Evolutionary conservation across 805 yeast genomes (phyloP), one percentile per base, ranked within the genome.

Genomic region (Saturnispora serradocipensis): DNA sequence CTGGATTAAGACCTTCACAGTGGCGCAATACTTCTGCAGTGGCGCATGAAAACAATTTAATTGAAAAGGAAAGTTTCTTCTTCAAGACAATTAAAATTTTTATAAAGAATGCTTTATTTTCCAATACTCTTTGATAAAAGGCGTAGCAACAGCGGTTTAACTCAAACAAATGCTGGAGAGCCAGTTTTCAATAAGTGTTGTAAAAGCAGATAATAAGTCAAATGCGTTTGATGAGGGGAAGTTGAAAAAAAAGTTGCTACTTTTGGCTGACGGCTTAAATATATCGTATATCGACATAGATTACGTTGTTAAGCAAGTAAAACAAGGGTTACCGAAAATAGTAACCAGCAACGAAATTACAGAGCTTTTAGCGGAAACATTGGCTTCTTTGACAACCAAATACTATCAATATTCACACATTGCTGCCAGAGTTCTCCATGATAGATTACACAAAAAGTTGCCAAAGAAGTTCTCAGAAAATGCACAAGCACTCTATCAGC

Each of bases 361-460:
- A 4, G 58, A 59, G 16, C 54, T 67, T 45, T 90, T 96, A 34
- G 95, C 98, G 28, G 99, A 93, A 69, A 87, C 93, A 16, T 86
- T 93, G 48, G 98, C 98, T 27, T 86, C 88, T 59, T 81, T 90
- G 89, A 88, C 97, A 44, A 90, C 97, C 5, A 77, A 82, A 53
- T 97, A 91, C 67, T 96, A 96, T 24, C 96, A 90, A 69, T 88
- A 91, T 63, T 95, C 97, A 25, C 76, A 81, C 35, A 75, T 89
- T 56, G 97, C 97, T 43, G 96, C 97, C 16, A 82, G 97, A 69
- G 81, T 93, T 52, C 91, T 96, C 13, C 81, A 85, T 43, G 79
- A 88, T 24, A 82, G 85, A 65, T 75, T 91, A 59, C 96, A 89
- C 70, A 86, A 86, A 65, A 89, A 81, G 67, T 83, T 96, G 45